These are phyloP conservation scores for Tolypocladium tundrense DNA, from an alignment of 2,329 filamentous ascomycete species.

Conservation along the genomic window DNA sequence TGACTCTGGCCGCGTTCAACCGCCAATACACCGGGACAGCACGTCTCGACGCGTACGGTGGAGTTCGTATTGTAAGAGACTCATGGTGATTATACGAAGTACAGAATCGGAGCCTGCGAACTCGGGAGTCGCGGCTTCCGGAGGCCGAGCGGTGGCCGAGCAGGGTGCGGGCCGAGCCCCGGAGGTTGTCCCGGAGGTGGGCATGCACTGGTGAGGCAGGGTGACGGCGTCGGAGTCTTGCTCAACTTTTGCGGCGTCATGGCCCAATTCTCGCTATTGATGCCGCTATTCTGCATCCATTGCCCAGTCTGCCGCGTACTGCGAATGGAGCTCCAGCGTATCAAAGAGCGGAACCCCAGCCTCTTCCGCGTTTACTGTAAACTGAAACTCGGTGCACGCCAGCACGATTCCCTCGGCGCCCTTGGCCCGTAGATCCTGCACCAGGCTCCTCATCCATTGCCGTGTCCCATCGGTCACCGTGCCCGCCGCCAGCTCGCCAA, in stretches of 20 bases:
- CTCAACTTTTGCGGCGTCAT: too few relatives aligned
- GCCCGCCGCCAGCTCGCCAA: background rate
- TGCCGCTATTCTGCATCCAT: background rate
- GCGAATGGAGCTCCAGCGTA: background rate
- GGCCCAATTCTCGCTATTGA: too few relatives aligned
- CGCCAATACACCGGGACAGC: background rate
- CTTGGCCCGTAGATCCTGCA: background rate
- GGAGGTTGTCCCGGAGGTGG: too few relatives aligned
- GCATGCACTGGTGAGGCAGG: too few relatives aligned
- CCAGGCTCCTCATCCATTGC: background rate
- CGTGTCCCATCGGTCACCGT: background rate
- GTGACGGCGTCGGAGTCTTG: too few relatives aligned
- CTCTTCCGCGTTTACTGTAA: background rate
- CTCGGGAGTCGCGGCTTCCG: too few relatives aligned
- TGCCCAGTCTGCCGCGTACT: background rate
- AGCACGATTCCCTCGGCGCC: background rate
- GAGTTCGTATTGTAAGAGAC: background rate
- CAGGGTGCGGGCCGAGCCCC: too few relatives aligned
- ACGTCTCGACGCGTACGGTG: too few relatives aligned
- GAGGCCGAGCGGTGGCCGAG: too few relatives aligned
- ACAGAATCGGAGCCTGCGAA: too few relatives aligned
- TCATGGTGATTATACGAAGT: background rate
- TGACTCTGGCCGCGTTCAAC: background rate
- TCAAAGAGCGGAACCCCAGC: background rate
- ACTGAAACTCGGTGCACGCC: background rate